Base-by-base conservation (phyloP, 2,329 filamentous ascomycete genomes). In the Hypoxylon sp. region DNA sequence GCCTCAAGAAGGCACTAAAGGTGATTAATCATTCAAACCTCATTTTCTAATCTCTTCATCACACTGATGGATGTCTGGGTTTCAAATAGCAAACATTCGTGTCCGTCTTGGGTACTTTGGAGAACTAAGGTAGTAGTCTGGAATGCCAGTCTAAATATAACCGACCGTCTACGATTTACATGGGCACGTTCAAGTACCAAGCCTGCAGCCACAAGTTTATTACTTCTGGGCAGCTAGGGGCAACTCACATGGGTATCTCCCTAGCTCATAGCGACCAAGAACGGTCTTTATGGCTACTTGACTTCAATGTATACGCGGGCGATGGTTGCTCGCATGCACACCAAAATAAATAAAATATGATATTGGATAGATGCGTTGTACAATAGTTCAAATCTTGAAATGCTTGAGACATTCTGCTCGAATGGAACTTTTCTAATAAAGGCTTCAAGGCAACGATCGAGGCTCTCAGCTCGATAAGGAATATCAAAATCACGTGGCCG, bases 151-250 rank as follows among this genome's bases (percentile, higher is more conserved):
- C 49, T 52, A 30, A 53, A 22, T 40, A 36, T 52, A 55, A 55
- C 22, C 52, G 52, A 55, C 30, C 22, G 42, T 44, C 16, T 44
- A 46, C n/a, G 28, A 46, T 30, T 33, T 49, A 50, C 33, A 51
- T 40, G 33, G 7, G 16, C 16, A 42, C 24, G 54, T 44, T 44
- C 55, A 50, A 44, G 55, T 45, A 48, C 55, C 55, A 48, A 51
- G 28, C 46, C 46, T 36, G 36, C 38, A 38, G 53, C 42, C 46
- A 48, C 11, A 28, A 22, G 12, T 20, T 46, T n/a, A 22, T 11
- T 30, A 42, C 33, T 42, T 30, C n/a, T n/a, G n/a, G n/a, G n/a
- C 26, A 26, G 32, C 51, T 38, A 44, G 16, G 38, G 52, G 36
- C 36, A 18, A 40, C 32, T 44, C 30, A 18, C 24, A 14, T 55